phyloP scores from a whole-genome alignment of 768 basidiomycete species.

The Boletus pseudo-olivaceus region DNA sequence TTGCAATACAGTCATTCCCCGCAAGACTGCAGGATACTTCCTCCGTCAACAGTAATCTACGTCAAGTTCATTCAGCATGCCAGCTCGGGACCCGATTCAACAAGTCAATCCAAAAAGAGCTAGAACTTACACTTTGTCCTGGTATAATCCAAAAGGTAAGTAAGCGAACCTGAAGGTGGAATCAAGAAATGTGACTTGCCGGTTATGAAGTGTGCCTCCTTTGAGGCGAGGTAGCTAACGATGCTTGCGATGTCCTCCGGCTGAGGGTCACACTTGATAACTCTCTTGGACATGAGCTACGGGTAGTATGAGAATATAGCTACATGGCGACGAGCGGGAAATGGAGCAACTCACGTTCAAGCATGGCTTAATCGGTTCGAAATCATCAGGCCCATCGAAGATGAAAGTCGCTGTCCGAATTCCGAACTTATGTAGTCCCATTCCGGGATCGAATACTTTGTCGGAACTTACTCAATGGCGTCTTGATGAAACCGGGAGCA shows the following conservation, averaged over 20 bases:
- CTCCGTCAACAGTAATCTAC: slow-evolving; percentile 9
- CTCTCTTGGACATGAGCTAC: not conserved
- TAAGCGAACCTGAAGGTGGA: not conserved
- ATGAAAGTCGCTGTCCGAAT: not conserved
- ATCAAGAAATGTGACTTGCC: slow-evolving; percentile 14
- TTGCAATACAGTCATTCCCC: not conserved
- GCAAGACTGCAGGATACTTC: not conserved
- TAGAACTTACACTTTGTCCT: slow-evolving; percentile 13
- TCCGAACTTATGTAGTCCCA: not conserved
- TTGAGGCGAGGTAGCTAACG: slow-evolving; percentile 34
- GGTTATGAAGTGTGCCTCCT: slow-evolving; percentile 35
- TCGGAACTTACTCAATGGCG: slow-evolving; percentile 24
- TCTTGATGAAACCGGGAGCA: slow-evolving; percentile 33
- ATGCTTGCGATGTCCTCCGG: slow-evolving; percentile 32
- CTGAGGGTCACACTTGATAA: slow-evolving; percentile 20
- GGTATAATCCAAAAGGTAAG: not conserved
- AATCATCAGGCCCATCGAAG: not conserved
- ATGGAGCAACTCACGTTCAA: not conserved
- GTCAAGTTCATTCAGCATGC: not conserved
- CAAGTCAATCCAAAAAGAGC: not conserved
- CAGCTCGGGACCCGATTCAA: not conserved
- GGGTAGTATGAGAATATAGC: too few species aligned
- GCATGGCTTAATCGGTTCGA: not conserved
- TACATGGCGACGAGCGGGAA: not conserved
- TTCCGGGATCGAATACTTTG: not conserved